phyloP scores from a whole-genome alignment of 495 filamentous ascomycete species.

The Thozetella sp. region DNA sequence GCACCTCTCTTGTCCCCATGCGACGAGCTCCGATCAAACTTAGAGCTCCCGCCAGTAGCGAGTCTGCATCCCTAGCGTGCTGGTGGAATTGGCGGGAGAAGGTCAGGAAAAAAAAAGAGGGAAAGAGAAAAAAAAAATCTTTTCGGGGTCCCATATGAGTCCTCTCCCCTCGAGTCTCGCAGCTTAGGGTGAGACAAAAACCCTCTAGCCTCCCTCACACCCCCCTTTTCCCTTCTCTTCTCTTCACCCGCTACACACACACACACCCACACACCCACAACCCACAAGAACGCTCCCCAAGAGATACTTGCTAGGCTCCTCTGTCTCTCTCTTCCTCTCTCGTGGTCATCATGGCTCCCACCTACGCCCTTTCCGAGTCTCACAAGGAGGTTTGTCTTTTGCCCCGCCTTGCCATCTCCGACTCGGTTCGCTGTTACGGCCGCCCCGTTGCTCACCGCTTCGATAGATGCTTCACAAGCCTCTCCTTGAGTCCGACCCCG shows the following conservation, averaged over 20 bases:
- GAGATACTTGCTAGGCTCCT: not conserved
- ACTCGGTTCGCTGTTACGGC: conserved; percentile 6
- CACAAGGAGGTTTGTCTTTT: conserved; percentile 77
- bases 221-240: conserved; percentile 3
- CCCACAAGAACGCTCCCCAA: too few relatives aligned
- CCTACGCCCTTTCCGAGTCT: conserved; percentile 85
- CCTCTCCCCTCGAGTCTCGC: not conserved
- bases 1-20: not conserved
- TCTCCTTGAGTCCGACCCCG: conserved; percentile 82
- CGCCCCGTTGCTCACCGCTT: conserved; percentile 49
- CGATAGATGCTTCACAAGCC: conserved; percentile 85
- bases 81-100: not conserved
- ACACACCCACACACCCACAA: conserved; percentile 5
- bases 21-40: not conserved
- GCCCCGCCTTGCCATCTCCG: not conserved
- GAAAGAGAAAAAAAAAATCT: not conserved
- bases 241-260: not conserved
- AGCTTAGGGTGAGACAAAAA: not conserved
- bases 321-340: not conserved
- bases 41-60: conserved; percentile 1
- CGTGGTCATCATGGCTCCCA: conserved; percentile 28
- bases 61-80: not conserved
- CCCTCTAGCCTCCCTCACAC: conserved; percentile 5
- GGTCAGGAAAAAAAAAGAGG: too few relatives aligned
- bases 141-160: not conserved